These are phyloP conservation scores for Colletotrichum sp. DNA, from an alignment of 2,329 filamentous ascomycete genomes.

Conservation along the genomic window DNA sequence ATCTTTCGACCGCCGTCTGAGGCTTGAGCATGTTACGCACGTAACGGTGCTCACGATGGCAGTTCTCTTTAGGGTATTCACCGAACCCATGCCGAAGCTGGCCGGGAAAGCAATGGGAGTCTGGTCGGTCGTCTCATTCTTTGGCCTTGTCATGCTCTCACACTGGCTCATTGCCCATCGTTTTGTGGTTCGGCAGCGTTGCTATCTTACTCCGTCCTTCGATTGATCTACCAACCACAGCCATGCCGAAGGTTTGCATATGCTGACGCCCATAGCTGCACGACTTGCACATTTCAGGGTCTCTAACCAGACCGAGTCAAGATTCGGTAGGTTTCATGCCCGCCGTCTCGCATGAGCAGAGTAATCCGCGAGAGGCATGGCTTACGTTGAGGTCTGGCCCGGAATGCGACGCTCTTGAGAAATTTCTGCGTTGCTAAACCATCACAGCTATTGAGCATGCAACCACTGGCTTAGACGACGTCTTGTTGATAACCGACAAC, in stretches of 20 bases:
- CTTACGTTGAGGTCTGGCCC: background rate
- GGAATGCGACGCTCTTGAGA: background rate
- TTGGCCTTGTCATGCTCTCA: background rate
- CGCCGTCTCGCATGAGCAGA: background rate
- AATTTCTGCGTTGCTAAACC: background rate
- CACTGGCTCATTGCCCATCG: background rate
- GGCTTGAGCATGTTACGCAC: background rate
- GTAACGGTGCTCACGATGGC: background rate
- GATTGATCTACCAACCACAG: background rate
- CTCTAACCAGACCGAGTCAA: background rate
- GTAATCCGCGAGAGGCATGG: background rate
- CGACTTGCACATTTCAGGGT: background rate
- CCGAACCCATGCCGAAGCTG: constrained; percentile 2
- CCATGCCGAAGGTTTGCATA: background rate
- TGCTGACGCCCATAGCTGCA: background rate
- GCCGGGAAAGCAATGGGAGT: background rate
- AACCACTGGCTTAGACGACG: background rate
- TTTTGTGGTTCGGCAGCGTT: background rate
- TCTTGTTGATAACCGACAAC: background rate
- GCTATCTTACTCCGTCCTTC: background rate
- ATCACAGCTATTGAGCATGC: background rate
- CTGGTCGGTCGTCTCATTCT: background rate
- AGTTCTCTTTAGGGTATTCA: background rate
- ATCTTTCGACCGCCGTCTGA: background rate
- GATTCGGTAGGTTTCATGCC: background rate